Base-by-base conservation (phyloP, 441 rosid species). In the Populus trichocarpa region DNA sequence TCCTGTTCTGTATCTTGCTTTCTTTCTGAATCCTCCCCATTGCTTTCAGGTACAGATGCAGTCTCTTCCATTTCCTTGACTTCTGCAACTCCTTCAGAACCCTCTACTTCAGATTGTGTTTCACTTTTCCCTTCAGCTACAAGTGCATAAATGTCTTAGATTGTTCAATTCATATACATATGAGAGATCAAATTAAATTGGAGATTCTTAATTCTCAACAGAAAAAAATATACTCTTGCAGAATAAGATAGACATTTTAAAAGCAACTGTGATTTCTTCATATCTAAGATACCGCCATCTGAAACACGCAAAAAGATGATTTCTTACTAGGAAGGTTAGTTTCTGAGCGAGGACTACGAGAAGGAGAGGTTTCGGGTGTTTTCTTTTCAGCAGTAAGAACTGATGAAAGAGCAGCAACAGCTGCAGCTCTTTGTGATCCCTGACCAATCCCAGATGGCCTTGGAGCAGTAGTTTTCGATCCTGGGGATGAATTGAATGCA, bases 401-500 rank as follows among this genome's bases (percentile, higher is more conserved):
- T 36, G 89, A 86, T 9, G 99, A 97, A 78, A 97, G 96, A 84
- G 98, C 99, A 64, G 99, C 99, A 64, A 95, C 97, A 40, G 99
- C 99, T 71, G 99, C 99, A 63, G 98, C 97, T 84, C 97, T 93
- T 80, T 97, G 99, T 28, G 98, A 92, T 77, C 96, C 97, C 82
- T 85, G 93, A 71, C 91, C 75, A 1, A 79, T 50, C 64, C 85
- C 87, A 42, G 85, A 69, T 77, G 91, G 67, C 93, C 81, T 97
- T 75, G 87, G 77, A 80, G 65, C 33, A 28, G 93, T 81, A 71
- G 82, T 78, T 80, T 91, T 90, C 70, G 80, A 50, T 73, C 72
- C 85, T 20, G 96, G 84, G 72, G 94, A 80, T 67, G 97, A 82
- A 78, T 73, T 90, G 76, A 97, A 97, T 50, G 99, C 98, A 36